phyloP scores from a whole-genome alignment of 1,284 basidiomycete species.

The Cronartium ribicola region DNA sequence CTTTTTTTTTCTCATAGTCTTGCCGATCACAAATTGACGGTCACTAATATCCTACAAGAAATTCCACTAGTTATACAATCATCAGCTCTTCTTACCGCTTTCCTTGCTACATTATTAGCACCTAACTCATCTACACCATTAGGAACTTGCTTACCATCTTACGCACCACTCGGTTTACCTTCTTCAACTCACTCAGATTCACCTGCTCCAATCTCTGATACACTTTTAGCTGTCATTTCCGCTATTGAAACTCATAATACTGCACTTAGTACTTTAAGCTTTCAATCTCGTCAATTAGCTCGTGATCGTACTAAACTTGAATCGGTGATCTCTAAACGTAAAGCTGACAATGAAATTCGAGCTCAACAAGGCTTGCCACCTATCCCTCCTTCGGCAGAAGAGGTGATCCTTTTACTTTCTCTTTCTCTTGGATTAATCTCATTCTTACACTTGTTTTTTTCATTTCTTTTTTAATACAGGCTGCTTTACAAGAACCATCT shows the following conservation, averaged over 20 bases:
- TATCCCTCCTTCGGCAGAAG: conserved; percentile 69
- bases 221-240: conserved; percentile 74
- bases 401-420: conserved; percentile 55
- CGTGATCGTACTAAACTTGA: conserved; percentile 83
- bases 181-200: conserved; percentile 48
- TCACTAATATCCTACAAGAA: conserved; percentile 82
- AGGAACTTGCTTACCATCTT: conserved; percentile 49
- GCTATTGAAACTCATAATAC: conserved; percentile 78
- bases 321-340: conserved; percentile 68
- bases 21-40: conserved; percentile 77
- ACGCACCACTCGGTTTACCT: conserved; percentile 45
- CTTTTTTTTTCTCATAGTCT: conserved; percentile 57
- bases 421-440: conserved; percentile 45
- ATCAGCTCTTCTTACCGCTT: conserved; percentile 77
- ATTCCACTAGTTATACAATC: conserved; percentile 83
- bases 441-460: conserved; percentile 5
- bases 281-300: conserved; percentile 82
- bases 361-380: conserved; percentile 78
- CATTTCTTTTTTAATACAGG: conserved; percentile 44
- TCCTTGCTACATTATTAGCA: conserved; percentile 68
- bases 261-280: conserved; percentile 89
- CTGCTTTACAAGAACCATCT: conserved; percentile 76
- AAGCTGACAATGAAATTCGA: conserved; percentile 80
- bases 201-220: conserved; percentile 45
- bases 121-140: conserved; percentile 52